Base-by-base conservation (phyloP, 2,329 filamentous ascomycete species). In the Beauveria medogensis region DNA sequence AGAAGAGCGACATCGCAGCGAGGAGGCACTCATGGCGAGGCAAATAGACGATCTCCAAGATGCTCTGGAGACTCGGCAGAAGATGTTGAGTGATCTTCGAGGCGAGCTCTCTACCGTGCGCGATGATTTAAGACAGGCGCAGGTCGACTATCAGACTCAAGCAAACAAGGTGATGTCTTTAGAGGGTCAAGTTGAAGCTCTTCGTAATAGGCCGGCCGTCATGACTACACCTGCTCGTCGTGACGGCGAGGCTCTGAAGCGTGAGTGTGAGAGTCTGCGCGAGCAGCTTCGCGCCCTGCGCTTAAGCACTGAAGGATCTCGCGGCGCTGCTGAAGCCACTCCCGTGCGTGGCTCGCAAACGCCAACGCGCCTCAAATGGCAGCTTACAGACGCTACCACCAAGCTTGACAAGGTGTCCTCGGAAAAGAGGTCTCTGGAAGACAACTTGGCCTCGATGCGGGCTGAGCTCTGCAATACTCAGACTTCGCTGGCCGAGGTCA, bases 21-120 rank as follows among this genome's bases (percentile, higher is more conserved):
- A 93, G 67, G 88, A 93, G 69, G 82, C 82, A 12, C 75, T 86
- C 8, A 77, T 96, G 55, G 83, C 79, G 63, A 81, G 83, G n/a
- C 90, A 94, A 70, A 84, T 96, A 56, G 83, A 88, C 52, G 87
- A 88, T 55, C 78, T 94, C 10, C 87, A 89, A 67, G 81, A 85
- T 53, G 89, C 91, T 62, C 79, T 94, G 14, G 81, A 88, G 60
- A 78, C 82, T 30, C 85, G 88, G 64, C 84, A 89, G 68, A 76
- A 80, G n/a, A 78, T 84, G 48, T 72, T 91, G 6, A 88, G 88
- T 20, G 82, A 83, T 55, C 77, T 89, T 28, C 83, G 87, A 57
- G 81, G 79, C 57, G 88, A 92, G 67, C 74, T 92, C 3, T 83
- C 87, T 2, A 74, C 78, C 8, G 81, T 86, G 9, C 84, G 83